Percentiles rank a stretch among this genome's conserved stretches.
Conservation (phyloP, 805 yeast genomes). For the Hanseniaspora clermontiae region DNA sequence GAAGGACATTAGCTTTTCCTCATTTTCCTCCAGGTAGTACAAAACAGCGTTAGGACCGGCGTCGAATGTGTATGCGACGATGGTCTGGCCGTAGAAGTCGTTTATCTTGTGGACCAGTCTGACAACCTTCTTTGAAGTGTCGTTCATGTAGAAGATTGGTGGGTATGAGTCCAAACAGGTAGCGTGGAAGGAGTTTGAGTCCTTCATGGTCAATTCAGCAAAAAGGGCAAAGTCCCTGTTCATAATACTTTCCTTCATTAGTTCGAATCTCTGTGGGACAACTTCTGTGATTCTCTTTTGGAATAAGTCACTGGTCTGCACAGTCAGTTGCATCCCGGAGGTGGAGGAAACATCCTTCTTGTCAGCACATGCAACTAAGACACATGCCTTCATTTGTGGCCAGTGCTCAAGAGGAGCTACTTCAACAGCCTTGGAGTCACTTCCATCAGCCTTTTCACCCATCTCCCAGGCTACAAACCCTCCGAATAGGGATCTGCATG, state of each 20-base stretch:
- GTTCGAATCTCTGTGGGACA: slow-evolving; percentile 73
- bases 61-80: slow-evolving; percentile 95
- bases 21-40: slow-evolving; percentile 70
- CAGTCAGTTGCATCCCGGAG: slow-evolving; percentile 93
- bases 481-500: slow-evolving; percentile 92
- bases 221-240: slow-evolving; percentile 65
- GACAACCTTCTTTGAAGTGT: slow-evolving; percentile 72
- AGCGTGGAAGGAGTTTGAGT: slow-evolving; percentile 95
- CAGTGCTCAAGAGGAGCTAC: slow-evolving; percentile 75
- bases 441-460: slow-evolving; percentile 69
- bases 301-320: slow-evolving; percentile 76
- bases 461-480: slow-evolving; percentile 99
- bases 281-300: slow-evolving; percentile 63
- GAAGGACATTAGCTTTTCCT: slow-evolving; percentile 57
- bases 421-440: slow-evolving; percentile 88
- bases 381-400: slow-evolving; percentile 87
- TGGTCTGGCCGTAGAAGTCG: slow-evolving; percentile 37
- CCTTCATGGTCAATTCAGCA: slow-evolving; percentile 88
- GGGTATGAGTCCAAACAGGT: slow-evolving; percentile 93
- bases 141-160: slow-evolving; percentile 89
- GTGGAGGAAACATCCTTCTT: slow-evolving; percentile 94
- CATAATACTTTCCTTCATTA: slow-evolving; percentile 67
- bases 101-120: slow-evolving; percentile 70
- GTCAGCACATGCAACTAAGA: slow-evolving; percentile 81
- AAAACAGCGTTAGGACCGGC: slow-evolving; percentile 99